Conservation (phyloP, 2,329 filamentous ascomycete genomes). For the Dothideomycetidae sp. region DNA sequence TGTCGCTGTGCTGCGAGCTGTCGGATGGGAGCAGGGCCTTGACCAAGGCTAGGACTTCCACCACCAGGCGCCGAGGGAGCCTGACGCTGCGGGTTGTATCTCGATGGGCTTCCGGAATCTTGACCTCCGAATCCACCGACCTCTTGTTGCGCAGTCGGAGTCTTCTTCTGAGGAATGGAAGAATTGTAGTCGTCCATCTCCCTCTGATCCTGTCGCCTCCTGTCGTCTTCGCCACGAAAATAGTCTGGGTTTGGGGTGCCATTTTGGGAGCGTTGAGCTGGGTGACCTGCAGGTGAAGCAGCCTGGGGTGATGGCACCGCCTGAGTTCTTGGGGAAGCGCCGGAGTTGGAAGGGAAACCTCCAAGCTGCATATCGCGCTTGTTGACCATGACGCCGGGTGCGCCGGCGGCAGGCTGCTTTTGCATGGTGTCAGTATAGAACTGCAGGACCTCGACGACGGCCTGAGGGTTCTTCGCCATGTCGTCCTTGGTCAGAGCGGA, state of each 20-base stretch:
- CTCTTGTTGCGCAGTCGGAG: conserved; percentile 78
- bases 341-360: conserved; percentile 26
- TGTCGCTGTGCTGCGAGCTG: conserved; percentile 58
- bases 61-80: conserved; percentile 42
- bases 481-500: conserved; percentile 98
- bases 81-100: conserved; percentile 75
- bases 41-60: conserved; percentile 49
- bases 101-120: conserved; percentile 38
- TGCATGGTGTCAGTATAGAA: conserved; percentile 71
- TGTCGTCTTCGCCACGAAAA: conserved; percentile 25
- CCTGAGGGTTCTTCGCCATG: conserved; percentile 81
- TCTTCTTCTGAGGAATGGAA: conserved; percentile 66
- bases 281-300: conserved; percentile 10
- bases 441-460: conserved; percentile 57
- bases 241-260: conserved; percentile 17
- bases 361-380: conserved; percentile 35
- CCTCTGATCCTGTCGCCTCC: conserved; percentile 41
- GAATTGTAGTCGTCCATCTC: conserved; percentile 68
- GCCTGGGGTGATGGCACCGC: conserved; percentile 21
- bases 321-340: conserved; percentile 35
- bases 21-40: conserved; percentile 31
- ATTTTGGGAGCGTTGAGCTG: conserved; percentile 12
- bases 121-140: conserved; percentile 52
- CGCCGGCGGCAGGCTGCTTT: conserved; percentile 54
- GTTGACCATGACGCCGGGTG: conserved; percentile 56